A percentile compares a stretch with the other conserved stretches of the same genome.
Evolutionary conservation across 2,329 filamentous ascomycete species (phyloP).

Genomic region (Phyllosticta paracitricarpa): DNA sequence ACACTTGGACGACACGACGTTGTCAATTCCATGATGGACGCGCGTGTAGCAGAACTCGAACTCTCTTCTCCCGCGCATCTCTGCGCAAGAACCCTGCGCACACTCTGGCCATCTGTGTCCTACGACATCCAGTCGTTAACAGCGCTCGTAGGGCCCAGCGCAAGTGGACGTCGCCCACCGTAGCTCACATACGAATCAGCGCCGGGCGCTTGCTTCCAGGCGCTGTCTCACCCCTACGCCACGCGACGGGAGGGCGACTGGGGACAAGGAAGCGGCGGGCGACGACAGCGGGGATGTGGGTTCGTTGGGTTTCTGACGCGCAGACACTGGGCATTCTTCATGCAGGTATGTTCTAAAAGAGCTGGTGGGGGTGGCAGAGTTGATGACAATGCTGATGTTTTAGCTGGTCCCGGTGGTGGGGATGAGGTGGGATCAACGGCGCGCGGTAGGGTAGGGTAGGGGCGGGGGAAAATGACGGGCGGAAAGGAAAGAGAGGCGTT

Average conservation of each 20-base stretch:
- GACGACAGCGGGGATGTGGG: neutral
- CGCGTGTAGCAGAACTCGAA: no score
- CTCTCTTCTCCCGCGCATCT: no score
- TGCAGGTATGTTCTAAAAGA: neutral
- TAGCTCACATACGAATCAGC: no score
- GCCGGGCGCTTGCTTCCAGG: neutral
- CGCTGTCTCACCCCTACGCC: neutral
- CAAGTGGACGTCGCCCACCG: no score
- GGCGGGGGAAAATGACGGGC: neutral
- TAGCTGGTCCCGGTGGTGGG: neutral
- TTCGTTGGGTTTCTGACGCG: neutral
- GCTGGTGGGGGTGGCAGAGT: neutral
- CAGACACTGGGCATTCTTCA: no score
- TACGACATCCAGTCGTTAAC: no score
- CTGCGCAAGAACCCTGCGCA: no score
- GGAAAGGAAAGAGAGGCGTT: no score
- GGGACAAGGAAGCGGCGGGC: neutral
- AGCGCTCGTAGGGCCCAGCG: no score
- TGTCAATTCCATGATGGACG: no score
- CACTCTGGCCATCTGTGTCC: no score
- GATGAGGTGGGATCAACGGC: neutral
- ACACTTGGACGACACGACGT: no score
- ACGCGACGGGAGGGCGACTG: neutral
- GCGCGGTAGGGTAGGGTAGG: neutral
- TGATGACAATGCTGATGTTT: neutral